Conservation (phyloP, 2,329 filamentous ascomycete genomes). For the Elsinoe arachidis region DNA sequence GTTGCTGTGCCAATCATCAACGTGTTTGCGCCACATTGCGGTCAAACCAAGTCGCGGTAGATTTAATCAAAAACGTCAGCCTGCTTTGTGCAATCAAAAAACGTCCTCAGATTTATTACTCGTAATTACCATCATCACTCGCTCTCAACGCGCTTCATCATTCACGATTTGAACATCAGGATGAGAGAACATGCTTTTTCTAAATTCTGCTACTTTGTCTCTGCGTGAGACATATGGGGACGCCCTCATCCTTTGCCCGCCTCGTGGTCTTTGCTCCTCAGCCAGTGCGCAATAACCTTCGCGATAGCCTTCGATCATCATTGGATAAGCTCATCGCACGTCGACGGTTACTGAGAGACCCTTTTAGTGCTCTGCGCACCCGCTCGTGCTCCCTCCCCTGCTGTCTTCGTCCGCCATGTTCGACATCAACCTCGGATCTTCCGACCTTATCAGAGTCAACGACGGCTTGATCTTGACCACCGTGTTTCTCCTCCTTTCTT, state of each 20-base stretch:
- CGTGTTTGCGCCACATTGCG: neutral
- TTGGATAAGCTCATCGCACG: slow-evolving; percentile 3
- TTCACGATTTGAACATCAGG: neutral
- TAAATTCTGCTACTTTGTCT: neutral
- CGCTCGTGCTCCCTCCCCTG: neutral
- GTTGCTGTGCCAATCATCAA: slow-evolving; percentile 9
- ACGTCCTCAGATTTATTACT: slow-evolving; percentile 9
- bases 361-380: slow-evolving; percentile 1
- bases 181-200: neutral
- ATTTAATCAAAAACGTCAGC: slow-evolving; percentile 8
- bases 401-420: neutral
- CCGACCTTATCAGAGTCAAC: neutral
- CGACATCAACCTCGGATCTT: neutral
- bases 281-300: neutral
- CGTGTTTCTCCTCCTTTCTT: neutral
- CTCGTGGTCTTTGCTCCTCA: neutral
- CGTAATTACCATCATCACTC: neutral
- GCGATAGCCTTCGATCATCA: neutral
- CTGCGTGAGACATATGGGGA: neutral
- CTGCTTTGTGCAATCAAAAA: neutral
- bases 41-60: neutral
- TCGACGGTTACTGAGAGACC: slow-evolving; percentile 5
- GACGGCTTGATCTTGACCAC: neutral
- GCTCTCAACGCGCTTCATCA: neutral
- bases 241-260: neutral